Base-by-base conservation (phyloP, 768 basidiomycete genomes). In the Mycena indigotica region DNA sequence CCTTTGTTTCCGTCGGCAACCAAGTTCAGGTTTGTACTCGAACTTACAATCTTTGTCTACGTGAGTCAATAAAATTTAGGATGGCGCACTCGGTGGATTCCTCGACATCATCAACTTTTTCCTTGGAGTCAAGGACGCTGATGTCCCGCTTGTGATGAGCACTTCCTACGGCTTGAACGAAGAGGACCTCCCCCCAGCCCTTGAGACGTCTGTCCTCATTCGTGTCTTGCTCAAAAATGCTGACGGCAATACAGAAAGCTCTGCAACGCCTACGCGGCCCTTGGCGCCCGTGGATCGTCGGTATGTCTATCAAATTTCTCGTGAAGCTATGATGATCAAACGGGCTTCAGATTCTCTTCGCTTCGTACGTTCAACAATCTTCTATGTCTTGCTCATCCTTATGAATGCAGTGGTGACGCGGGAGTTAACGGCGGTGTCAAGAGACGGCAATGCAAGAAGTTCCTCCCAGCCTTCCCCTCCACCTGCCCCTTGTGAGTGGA, bases 141-240 rank as follows among this genome's bases (percentile, higher is more conserved):
- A 71, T 3, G 77, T 86, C 30, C 84, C 86, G 0, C 84, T 84
- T 60, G 83, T 82, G 3, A 74, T 85, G 55, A 53, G 80, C 1
- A 87, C 84, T 2, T 84, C 82, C 1, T 88, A 86, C 52, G 84
- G 84, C 15, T 85, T 87, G 58, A 81, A 88, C 54, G 85, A 83
- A 62, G n/a, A 30, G 79, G 81, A 65, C 75, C 77, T 30, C 79
- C 78, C 50, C 12, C 29, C 54, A 52, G 69, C 65, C 0, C 25
- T 50, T 40, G 24, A 35, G 6, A 29, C 28, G 49, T 28, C 4
- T 15, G 17, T 13, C 28, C 39, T 49, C 26, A 24, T 30, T 28
- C 5, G n/a, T 26, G 15, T 28, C 25, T 32, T 48, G 26, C 5
- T 49, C 8, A 8, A 5, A 44, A 44, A 16, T 23, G 30, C 45